Evolutionary conservation across 108 stramenopile species (phyloP), one percentile per base, ranked within the genome.

Genomic region (Skeletonema menzelii): DNA sequence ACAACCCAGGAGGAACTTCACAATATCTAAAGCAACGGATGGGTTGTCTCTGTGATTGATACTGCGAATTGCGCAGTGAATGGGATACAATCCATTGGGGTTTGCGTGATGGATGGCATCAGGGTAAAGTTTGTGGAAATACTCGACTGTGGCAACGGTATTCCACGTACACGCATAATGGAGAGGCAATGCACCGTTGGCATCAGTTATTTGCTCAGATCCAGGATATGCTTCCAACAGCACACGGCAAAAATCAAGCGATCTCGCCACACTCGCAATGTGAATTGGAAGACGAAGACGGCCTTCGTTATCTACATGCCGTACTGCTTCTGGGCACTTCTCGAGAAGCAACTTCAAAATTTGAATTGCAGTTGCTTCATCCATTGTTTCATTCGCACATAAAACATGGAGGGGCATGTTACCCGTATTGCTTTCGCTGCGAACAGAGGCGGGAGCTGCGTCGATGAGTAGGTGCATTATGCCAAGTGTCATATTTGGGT

Each of bases 301-400:
- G 0, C 64, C 64, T 2, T 2, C 38, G 11, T 22, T 22, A 22
- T 20, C 1, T 0, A 5, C 49, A 20, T 20, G 20, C 0, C 20
- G 0, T 0, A 53, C 1, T n/a, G 64, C n/a, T 15, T 17, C 17
- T 20, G 38, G 64, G n/a, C 4, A 24, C 34, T 17, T 19, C 24
- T 26, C 65, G 22, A 65, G 2, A 27, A 67, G 26, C 4, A 67
- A 8, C 14, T 44, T 19, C 49, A 55, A n/a, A 55, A 67, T 67
- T 19, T 31, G 4, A 2, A n/a, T 10, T 26, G 44, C 28, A 4
- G 22, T 27, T 28, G 65, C 31, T 27, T 55, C 65, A 13, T 67
- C 24, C 11, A 55, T 4, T 4, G 2, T 12, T 2, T 10, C 0
- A 12, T 30, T 46, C 3, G 13, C 5, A 12, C 65, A 67, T 27